Evolutionary conservation across 2,329 filamentous ascomycete genomes (phyloP), one percentile per base, ranked within the genome.

Genomic region (Alternaria dauci): DNA sequence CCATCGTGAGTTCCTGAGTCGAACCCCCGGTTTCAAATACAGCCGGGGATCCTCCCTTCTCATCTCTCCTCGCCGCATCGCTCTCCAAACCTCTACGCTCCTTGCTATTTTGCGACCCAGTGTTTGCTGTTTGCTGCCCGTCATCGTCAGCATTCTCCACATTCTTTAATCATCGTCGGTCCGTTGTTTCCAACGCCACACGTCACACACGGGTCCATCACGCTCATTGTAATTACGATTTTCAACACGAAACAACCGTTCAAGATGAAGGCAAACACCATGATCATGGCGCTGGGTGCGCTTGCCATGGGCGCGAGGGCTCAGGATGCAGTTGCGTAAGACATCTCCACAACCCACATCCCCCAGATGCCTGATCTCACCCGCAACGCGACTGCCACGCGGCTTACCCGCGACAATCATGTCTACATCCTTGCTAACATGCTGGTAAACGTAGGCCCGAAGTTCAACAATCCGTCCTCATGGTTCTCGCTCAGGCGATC

Each of bases 401-500:
- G 47, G 30, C 46, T 50, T 28, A 39, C 32, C 12, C 52, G 36
- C 36, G 41, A 43, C 11, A 47, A 38, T 38, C 8, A 36, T 25
- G 20, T 50, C 14, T 25, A 38, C 20, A 50, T 26, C 30, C 46
- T 25, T 36, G 58, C 63, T 67, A 64, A 71, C 60, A 54, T 46
- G 43, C 20, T 34, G 11, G 38, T 42, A 23, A 23, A 50, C 41
- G 26, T 46, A 72, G 70, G 36, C 60, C 66, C 53, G 58, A 64
- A 18, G 60, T 71, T 57, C 78, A 77, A 30, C 57, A 71, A 48
- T 82, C 80, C 46, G 75, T 82, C 67, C 68, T 80, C 68, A 65
- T 73, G 52, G 79, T 81, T 56, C 79, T 84, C 55, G 71, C 77
- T 63, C 82, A 80, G 20, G 82, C 80, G 43, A 76, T 84, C 51